Percentiles rank a stretch among this genome's conserved stretches.
Evolutionary conservation across 2,329 filamentous ascomycete species (phyloP).

Genomic region (Periglandula ipomoeae): DNA sequence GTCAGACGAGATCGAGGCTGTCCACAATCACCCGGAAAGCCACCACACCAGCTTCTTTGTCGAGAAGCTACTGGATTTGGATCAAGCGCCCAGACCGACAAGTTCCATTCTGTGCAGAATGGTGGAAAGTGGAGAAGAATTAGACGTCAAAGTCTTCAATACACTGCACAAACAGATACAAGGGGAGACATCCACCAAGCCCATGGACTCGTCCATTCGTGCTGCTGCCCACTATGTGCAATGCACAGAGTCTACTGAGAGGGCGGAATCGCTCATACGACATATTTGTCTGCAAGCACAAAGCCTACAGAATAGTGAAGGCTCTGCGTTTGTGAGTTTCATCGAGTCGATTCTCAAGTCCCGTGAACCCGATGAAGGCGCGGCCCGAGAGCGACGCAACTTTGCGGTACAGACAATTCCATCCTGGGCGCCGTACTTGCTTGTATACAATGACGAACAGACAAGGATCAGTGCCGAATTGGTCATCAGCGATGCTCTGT

Average conservation of each 20-base stretch:
- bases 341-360: slow-evolving; percentile 20
- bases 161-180: slow-evolving; percentile 47
- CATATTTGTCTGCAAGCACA: slow-evolving; percentile 36
- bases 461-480: slow-evolving; percentile 33
- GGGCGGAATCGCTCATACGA: slow-evolving; percentile 29
- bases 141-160: slow-evolving; percentile 42
- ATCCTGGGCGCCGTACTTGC: slow-evolving; percentile 41
- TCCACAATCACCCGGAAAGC: slow-evolving; percentile 30
- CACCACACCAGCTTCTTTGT: slow-evolving; percentile 42
- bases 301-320: slow-evolving; percentile 37
- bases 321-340: slow-evolving; percentile 38
- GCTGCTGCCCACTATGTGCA: slow-evolving; percentile 46
- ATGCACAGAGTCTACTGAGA: slow-evolving; percentile 23
- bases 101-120: slow-evolving; percentile 49
- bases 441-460: slow-evolving; percentile 35
- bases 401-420: slow-evolving; percentile 22
- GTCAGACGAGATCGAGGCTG: slow-evolving; percentile 32
- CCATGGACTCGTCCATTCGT: slow-evolving; percentile 48
- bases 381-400: slow-evolving; percentile 12
- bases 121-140: slow-evolving; percentile 38
- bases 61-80: slow-evolving; percentile 55
- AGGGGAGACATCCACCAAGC: slow-evolving; percentile 30
- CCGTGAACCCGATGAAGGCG: slow-evolving; percentile 18
- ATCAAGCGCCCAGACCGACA: slow-evolving; percentile 44
- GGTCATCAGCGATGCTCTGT: slow-evolving; percentile 36